These are phyloP conservation scores for Verticillium tricorpus DNA, from an alignment of 2,329 filamentous ascomycete genomes.

Conservation along the genomic window DNA sequence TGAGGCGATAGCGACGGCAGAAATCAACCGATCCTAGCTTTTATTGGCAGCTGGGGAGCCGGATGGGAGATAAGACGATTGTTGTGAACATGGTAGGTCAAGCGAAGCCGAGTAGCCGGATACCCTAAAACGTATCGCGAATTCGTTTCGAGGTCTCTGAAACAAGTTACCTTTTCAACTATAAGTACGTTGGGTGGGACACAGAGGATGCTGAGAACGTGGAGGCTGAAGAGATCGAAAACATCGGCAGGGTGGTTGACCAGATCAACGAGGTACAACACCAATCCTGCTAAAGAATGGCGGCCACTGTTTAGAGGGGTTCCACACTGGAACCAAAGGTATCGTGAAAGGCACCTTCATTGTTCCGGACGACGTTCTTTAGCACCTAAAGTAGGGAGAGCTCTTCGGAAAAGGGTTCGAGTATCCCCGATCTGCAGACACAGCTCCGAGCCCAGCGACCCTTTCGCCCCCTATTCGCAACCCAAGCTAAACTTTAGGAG, in stretches of 20 bases:
- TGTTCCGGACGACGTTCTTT: not conserved
- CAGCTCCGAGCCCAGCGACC: conserved; percentile 37
- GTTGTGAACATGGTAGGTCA: too few relatives aligned
- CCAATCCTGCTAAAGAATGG: not conserved
- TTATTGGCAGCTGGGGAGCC: too few relatives aligned
- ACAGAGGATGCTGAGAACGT: not conserved
- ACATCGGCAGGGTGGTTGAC: not conserved
- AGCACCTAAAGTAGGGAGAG: conserved; percentile 17
- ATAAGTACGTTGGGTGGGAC: conserved; percentile 3
- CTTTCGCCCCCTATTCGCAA: not conserved
- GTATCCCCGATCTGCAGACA: not conserved
- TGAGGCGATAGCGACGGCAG: too few relatives aligned
- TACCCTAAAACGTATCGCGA: too few relatives aligned
- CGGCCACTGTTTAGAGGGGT: not conserved
- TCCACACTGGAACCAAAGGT: not conserved
- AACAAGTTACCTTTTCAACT: not conserved
- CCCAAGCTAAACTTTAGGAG: too few relatives aligned
- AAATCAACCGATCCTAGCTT: too few relatives aligned
- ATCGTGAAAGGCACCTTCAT: not conserved
- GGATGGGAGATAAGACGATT: too few relatives aligned
- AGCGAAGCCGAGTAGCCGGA: too few relatives aligned
- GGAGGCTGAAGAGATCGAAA: not conserved
- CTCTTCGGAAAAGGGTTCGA: not conserved
- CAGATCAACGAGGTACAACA: not conserved
- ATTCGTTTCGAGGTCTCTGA: not conserved